A percentile compares a stretch with the other conserved stretches of the same genome.
phyloP scores from a whole-genome alignment of 2,329 filamentous ascomycete genomes.

The Botrytis squamosa region DNA sequence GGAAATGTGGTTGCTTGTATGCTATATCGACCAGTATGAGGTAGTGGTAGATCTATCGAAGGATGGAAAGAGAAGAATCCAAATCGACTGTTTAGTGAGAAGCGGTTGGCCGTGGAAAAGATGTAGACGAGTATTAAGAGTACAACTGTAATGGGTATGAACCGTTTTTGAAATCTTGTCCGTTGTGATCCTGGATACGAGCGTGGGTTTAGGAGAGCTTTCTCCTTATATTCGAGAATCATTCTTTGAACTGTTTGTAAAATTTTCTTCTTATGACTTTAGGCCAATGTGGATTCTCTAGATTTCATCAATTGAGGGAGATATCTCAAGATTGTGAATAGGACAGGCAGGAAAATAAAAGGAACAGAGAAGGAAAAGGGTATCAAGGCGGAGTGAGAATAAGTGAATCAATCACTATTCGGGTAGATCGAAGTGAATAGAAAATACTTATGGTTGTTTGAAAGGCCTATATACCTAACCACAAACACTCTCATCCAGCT shows the following conservation, averaged over 20 bases:
- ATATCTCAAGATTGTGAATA: neutral
- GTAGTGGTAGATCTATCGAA: neutral
- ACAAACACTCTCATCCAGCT: neutral
- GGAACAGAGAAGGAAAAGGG: neutral
- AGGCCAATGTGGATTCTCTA: neutral
- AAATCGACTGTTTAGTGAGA: neutral
- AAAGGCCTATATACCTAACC: neutral
- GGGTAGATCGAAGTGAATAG: neutral
- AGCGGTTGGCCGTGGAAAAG: neutral
- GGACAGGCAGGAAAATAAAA: neutral
- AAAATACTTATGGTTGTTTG: neutral
- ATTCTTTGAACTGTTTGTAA: neutral
- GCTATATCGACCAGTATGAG: constrained; percentile 2
- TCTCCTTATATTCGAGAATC: constrained; percentile 7
- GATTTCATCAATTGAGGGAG: neutral
- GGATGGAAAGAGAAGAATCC: neutral
- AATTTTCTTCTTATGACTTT: neutral
- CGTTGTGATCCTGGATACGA: neutral
- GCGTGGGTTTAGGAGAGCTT: neutral
- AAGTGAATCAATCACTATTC: neutral
- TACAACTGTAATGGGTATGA: neutral
- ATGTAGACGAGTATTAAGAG: neutral
- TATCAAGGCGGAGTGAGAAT: neutral
- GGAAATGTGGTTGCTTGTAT: constrained; percentile 14
- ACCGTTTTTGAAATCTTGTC: neutral